phyloP scores from a whole-genome alignment of 495 filamentous ascomycete genomes.

The Talaromyces proteolyticus region DNA sequence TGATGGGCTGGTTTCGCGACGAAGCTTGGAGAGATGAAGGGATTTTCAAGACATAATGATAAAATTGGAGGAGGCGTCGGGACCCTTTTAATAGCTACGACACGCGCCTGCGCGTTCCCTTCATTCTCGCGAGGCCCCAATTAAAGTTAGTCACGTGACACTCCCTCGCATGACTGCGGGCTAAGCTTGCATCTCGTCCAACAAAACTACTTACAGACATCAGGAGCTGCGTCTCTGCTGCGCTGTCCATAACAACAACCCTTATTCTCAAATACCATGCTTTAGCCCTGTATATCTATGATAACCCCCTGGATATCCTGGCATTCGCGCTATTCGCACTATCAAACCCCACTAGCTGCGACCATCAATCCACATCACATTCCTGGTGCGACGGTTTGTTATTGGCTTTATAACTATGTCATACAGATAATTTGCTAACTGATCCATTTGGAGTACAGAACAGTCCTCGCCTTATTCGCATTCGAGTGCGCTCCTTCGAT shows the following conservation, averaged over 20 bases:
- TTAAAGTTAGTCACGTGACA: neutral
- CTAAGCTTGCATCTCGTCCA: neutral
- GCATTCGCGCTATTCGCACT: conserved; percentile 1
- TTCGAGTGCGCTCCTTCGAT: conserved; percentile 8
- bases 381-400: conserved; percentile 6
- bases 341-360: conserved; percentile 3
- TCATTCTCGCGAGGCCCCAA: neutral
- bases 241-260: neutral
- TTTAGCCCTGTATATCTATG: neutral
- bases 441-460: neutral
- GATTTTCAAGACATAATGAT: too few species aligned
- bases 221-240: too few species aligned
- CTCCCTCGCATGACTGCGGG: neutral
- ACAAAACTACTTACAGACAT: too few species aligned
- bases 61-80: neutral
- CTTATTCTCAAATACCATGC: neutral
- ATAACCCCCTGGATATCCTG: neutral
- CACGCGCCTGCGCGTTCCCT: neutral
- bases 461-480: neutral
- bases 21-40: conserved; percentile 1
- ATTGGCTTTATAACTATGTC: neutral
- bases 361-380: conserved; percentile 8
- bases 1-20: neutral
- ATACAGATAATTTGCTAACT: conserved; percentile 4
- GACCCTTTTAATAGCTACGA: neutral